phyloP scores from a whole-genome alignment of 2,329 filamentous ascomycete species.

The Arthrobotrys conoides region DNA sequence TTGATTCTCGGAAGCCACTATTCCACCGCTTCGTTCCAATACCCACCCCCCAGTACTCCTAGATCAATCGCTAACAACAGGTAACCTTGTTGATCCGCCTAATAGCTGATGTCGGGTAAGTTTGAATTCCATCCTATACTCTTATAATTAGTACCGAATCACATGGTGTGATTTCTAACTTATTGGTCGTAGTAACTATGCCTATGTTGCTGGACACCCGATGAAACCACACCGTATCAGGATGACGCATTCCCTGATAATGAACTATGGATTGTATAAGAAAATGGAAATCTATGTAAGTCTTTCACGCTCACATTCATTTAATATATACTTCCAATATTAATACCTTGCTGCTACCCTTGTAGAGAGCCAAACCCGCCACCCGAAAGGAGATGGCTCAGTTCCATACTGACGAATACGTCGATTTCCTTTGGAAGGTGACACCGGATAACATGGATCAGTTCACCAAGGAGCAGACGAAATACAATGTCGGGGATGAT shows the following conservation, averaged over 20 bases:
- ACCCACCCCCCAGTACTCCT: constrained; percentile 2
- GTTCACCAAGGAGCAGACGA: constrained; percentile 78
- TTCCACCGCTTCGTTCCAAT: background rate
- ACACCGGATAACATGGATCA: constrained; percentile 80
- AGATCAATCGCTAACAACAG: constrained; percentile 49
- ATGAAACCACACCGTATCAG: constrained; percentile 77
- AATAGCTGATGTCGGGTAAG: constrained; percentile 64
- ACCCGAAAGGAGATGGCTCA: constrained; percentile 80
- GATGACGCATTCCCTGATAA: constrained; percentile 77
- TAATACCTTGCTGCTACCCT: constrained; percentile 26
- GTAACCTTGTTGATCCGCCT: background rate
- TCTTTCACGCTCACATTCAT: constrained; percentile 35
- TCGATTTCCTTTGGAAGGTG: constrained; percentile 79
- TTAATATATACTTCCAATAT: background rate
- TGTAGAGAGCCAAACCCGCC: constrained; percentile 72
- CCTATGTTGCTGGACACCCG: constrained; percentile 73
- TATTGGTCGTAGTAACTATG: constrained; percentile 70
- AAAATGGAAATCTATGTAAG: constrained; percentile 80
- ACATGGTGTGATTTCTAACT: constrained; percentile 20
- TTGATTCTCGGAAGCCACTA: constrained; percentile 8
- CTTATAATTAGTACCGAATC: background rate
- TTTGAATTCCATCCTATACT: constrained; percentile 9
- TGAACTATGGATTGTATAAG: constrained; percentile 81
- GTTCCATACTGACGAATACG: constrained; percentile 81
- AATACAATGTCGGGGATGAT: constrained; percentile 78